A percentile compares a stretch with the other conserved stretches of the same genome.
These are phyloP conservation scores for Heterobasidion occidentale DNA, from an alignment of 1,284 basidiomycete genomes.

Conservation along the genomic window DNA sequence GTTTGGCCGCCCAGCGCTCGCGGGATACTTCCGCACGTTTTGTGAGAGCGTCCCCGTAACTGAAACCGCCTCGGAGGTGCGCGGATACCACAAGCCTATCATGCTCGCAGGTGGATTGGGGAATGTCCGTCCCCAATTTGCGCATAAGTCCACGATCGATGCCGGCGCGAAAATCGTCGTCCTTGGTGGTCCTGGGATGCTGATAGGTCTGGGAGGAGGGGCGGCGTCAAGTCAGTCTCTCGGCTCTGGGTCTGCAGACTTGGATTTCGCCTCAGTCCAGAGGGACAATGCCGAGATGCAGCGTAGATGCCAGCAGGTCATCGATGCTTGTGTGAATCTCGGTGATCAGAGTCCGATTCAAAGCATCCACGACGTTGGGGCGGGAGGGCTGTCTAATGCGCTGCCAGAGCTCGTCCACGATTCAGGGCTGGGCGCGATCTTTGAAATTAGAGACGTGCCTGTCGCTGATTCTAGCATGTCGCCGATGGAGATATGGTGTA, in stretches of 20 bases:
- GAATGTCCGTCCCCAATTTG: constrained; percentile 80
- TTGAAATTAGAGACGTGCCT: constrained; percentile 92
- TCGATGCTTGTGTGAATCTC: constrained; percentile 80
- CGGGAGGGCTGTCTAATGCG: constrained; percentile 94
- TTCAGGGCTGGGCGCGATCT: constrained; percentile 82
- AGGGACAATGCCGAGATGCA: constrained; percentile 99
- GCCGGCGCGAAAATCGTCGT: constrained; percentile 86
- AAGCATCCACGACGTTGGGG: constrained; percentile 97
- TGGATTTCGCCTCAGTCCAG: constrained; percentile 98
- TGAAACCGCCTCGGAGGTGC: constrained; percentile 50
- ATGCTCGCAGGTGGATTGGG: constrained; percentile 99
- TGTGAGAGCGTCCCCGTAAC: constrained; percentile 57
- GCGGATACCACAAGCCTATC: constrained; percentile 99
- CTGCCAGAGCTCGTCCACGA: constrained; percentile 97
- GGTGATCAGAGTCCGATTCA: constrained; percentile 77
- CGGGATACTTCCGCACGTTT: constrained; percentile 88
- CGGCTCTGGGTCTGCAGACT: constrained; percentile 80
- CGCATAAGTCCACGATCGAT: constrained; percentile 69
- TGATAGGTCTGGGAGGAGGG: constrained; percentile 96
- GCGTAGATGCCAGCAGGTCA: constrained; percentile 93
- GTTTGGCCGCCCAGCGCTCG: constrained; percentile 86
- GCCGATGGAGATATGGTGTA: constrained; percentile 99
- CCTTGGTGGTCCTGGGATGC: constrained; percentile 93
- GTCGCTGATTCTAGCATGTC: constrained; percentile 93
- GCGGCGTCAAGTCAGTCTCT: constrained; percentile 92